Percentiles rank a stretch among this genome's conserved stretches.
These are phyloP conservation scores for Clavispora santaluciae DNA, from an alignment of 805 yeast genomes.

Conservation along the genomic window DNA sequence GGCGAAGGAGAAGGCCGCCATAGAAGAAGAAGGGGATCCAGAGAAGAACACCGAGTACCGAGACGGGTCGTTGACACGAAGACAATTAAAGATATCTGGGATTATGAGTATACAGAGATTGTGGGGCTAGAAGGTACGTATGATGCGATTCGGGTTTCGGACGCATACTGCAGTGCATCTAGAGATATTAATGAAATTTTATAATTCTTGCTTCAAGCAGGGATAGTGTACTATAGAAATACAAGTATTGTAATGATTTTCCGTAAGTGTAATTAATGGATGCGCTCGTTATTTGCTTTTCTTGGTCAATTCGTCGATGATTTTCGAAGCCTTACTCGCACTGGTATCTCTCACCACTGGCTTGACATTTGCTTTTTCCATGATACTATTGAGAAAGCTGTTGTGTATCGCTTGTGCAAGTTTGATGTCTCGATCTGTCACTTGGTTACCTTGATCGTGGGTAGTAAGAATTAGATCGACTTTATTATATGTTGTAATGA, in stretches of 20 bases:
- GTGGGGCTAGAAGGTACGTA: constrained; percentile 91
- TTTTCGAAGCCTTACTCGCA: constrained; percentile 9
- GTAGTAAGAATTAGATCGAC: constrained; percentile 56
- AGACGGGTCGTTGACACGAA: constrained; percentile 42
- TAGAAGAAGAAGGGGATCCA: constrained; percentile 6
- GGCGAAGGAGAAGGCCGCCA: constrained; percentile 23
- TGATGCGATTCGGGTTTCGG: constrained; percentile 87
- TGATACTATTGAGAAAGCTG: constrained; percentile 5
- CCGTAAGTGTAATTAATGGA: too few species aligned
- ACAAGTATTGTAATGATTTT: not conserved
- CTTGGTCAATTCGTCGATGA: constrained; percentile 13
- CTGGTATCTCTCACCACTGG: not conserved
- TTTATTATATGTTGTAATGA: constrained; percentile 56
- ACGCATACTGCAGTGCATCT: constrained; percentile 59
- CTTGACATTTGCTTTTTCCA: constrained; percentile 2
- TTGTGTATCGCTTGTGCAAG: constrained; percentile 43
- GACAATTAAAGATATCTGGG: constrained; percentile 67
- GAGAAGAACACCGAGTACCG: constrained; percentile 11
- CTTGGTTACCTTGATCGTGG: constrained; percentile 52
- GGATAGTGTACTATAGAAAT: constrained; percentile 1
- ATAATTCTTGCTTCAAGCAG: not conserved
- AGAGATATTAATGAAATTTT: constrained; percentile 14
- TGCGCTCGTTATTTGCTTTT: not conserved
- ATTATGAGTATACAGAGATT: constrained; percentile 60
- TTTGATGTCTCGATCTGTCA: constrained; percentile 53